phyloP scores from a whole-genome alignment of 2,329 filamentous ascomycete genomes.

The Fonsecaea monophora region DNA sequence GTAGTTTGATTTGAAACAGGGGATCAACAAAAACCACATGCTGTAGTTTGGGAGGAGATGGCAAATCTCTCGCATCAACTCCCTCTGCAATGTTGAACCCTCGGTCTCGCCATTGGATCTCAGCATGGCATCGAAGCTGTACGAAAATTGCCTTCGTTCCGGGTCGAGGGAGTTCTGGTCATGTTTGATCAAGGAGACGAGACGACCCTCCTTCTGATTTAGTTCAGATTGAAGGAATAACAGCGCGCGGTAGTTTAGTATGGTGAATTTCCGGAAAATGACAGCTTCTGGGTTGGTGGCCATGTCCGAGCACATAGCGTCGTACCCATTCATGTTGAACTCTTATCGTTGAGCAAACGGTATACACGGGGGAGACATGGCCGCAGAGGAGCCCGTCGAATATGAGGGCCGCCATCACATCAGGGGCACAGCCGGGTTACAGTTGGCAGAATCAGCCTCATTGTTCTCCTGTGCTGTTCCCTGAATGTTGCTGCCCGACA shows the following conservation, averaged over 20 bases:
- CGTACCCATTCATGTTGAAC: slow-evolving; percentile 18
- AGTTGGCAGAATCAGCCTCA: neutral
- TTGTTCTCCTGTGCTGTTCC: neutral
- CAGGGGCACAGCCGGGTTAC: neutral
- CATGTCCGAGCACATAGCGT: slow-evolving; percentile 33
- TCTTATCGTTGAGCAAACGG: neutral
- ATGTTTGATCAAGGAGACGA: neutral
- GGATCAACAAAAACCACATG: neutral
- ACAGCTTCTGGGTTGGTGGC: slow-evolving; percentile 18
- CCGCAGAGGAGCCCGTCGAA: neutral
- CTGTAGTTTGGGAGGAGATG: slow-evolving; percentile 3
- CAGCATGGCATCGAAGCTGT: slow-evolving; percentile 15
- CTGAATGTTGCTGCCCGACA: slow-evolving; percentile 1
- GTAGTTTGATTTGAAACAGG: neutral
- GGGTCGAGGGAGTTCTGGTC: slow-evolving; percentile 4
- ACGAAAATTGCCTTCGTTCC: slow-evolving; percentile 10
- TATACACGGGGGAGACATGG: neutral
- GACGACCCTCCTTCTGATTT: slow-evolving; percentile 18
- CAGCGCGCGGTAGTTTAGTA: slow-evolving; percentile 28
- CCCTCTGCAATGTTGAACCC: neutral
- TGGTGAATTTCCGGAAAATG: slow-evolving; percentile 31
- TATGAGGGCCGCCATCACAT: neutral
- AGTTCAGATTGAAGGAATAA: slow-evolving; percentile 32
- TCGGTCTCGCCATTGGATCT: neutral
- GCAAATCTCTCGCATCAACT: slow-evolving; percentile 12